Conservation (phyloP, 306 rosid genomes). For the Prinsepia uniflora region DNA sequence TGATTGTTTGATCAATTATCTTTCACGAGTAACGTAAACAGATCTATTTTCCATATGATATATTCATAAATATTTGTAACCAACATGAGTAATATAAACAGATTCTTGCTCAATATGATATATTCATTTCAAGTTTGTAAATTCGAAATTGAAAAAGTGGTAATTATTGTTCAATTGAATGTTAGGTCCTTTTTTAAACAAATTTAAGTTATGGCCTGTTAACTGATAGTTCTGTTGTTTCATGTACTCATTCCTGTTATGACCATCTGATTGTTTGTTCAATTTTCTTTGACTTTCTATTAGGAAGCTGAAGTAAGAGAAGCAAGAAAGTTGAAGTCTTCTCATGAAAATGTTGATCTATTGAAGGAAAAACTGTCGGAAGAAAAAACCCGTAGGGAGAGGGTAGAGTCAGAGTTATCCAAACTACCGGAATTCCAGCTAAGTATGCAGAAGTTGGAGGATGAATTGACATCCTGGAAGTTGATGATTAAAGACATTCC, state of each 20-base stretch:
- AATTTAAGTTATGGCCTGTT: neutral
- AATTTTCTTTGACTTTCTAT: slow-evolving; percentile 22
- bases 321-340: slow-evolving; percentile 79
- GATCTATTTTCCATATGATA: too few relatives aligned
- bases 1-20: too few relatives aligned
- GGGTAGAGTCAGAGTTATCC: slow-evolving; percentile 68
- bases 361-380: slow-evolving; percentile 79
- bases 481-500: slow-evolving; percentile 60
- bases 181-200: neutral
- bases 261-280: neutral
- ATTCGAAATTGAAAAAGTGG: too few relatives aligned
- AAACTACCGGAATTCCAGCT: slow-evolving; percentile 67
- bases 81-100: too few relatives aligned
- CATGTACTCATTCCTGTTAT: neutral
- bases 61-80: too few relatives aligned
- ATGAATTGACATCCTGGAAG: slow-evolving; percentile 73
- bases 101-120: too few relatives aligned
- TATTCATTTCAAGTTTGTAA: too few relatives aligned
- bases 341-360: slow-evolving; percentile 63
- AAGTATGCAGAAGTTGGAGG: slow-evolving; percentile 62
- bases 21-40: too few relatives aligned
- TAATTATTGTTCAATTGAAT: too few relatives aligned
- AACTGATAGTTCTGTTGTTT: neutral
- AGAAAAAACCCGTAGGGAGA: slow-evolving; percentile 68
- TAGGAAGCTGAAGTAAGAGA: slow-evolving; percentile 94